Percentiles rank a stretch among this genome's conserved stretches.
phyloP scores from a whole-genome alignment of 78 protist genomes.

The Dictyostelium discoideum region dicty_2.7 NC_007088.5:6715001-6715500 shows the following conservation, averaged over 20 bases:
- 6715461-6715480: background rate
- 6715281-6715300: background rate
- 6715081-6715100: background rate
- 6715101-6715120: too few relatives aligned
- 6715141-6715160: too few relatives aligned
- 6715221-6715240: background rate
- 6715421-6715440: too few relatives aligned
- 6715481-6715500: too few relatives aligned
- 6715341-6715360: background rate
- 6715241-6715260: too few relatives aligned
- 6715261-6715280: background rate
- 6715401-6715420: too few relatives aligned
- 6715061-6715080: background rate
- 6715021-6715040: background rate
- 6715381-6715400: background rate
- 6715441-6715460: too few relatives aligned
- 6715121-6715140: too few relatives aligned
- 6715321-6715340: background rate
- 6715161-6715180: too few relatives aligned
- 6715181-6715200: too few relatives aligned
- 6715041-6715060: background rate
- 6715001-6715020: too few relatives aligned
- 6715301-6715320: background rate
- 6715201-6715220: background rate
- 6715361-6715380: background rate